Evolutionary conservation across 2,329 filamentous ascomycete species (phyloP), one percentile per base, ranked within the genome.

Genomic region (Dothideomycetidae sp.): DNA sequence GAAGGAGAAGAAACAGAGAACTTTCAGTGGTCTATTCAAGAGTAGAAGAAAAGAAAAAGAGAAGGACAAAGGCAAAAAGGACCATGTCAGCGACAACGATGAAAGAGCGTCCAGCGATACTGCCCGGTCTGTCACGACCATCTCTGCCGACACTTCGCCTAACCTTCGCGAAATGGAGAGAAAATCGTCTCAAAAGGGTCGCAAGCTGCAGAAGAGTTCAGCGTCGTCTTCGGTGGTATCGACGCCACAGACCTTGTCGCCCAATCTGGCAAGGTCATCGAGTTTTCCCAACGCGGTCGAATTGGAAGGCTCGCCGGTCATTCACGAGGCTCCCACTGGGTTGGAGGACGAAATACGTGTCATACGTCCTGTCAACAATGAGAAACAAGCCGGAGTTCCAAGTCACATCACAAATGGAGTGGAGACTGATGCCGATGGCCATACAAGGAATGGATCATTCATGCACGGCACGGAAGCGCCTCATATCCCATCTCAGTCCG

Each of bases 21-120:
- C 81, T 72, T 70, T 83, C 32, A 78, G 76, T 50, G 77, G 76
- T 4, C 58, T 78, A 5, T 78, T 78, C 60, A 77, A 77, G 49
- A 65, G 72, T 57, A 77, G 76, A 48, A 65, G 73, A 41, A 77
- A 75, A 50, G 73, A 76, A 42, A 75, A 73, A 57, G 74, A 72
- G 48, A 71, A 67, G 48, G 68, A 71, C 26, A 66, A 64, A 36
- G 52, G 55, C 29, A 44, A 14, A 41, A 44, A 38, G 30, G 36
- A 38, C 11, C 33, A 31, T 19, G 29, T 38, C 30, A 33, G 31
- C 14, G 47, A 39, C 14, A 50, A 45, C 34, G 50, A 53, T 32
- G 54, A 56, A 40, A 54, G 55, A 42, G 31, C 45, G 2, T 56
- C 53, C 2, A 29, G 37, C 12, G 54, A 57, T 23, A 37, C 40